Conservation (phyloP, 495 filamentous ascomycete species). For the Xylaria acuta region DNA sequence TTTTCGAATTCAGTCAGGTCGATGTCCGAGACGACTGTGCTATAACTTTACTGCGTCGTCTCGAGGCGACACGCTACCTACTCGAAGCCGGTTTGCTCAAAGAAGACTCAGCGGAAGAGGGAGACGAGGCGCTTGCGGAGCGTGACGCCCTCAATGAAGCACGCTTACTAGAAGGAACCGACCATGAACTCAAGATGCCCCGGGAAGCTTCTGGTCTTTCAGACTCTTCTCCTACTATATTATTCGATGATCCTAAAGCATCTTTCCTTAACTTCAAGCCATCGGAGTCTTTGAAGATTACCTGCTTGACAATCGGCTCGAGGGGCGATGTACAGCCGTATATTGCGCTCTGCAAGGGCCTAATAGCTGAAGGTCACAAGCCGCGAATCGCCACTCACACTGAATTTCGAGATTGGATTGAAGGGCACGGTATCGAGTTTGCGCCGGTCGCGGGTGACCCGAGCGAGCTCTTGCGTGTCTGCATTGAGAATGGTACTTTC, state of each 20-base stretch:
- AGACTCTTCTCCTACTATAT: slow-evolving; percentile 69
- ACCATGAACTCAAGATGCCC: slow-evolving; percentile 64
- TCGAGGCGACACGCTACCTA: slow-evolving; percentile 76
- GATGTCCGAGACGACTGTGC: slow-evolving; percentile 88
- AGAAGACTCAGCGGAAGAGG: slow-evolving; percentile 71
- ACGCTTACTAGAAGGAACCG: slow-evolving; percentile 64
- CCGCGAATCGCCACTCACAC: slow-evolving; percentile 89
- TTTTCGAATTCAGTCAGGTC: slow-evolving; percentile 86
- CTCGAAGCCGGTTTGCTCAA: slow-evolving; percentile 73
- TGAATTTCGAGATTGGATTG: slow-evolving; percentile 89
- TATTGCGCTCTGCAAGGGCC: slow-evolving; percentile 91
- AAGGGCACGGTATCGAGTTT: slow-evolving; percentile 92
- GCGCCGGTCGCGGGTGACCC: slow-evolving; percentile 87
- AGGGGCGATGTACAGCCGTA: slow-evolving; percentile 97
- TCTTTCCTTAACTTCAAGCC: slow-evolving; percentile 97
- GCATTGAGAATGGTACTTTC: slow-evolving; percentile 97
- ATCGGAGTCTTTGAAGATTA: slow-evolving; percentile 78
- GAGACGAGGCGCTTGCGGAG: slow-evolving; percentile 80
- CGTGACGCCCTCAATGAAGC: slow-evolving; percentile 83
- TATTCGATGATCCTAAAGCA: slow-evolving; percentile 90
- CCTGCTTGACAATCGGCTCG: slow-evolving; percentile 94
- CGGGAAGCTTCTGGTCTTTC: slow-evolving; percentile 56
- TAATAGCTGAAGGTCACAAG: slow-evolving; percentile 85
- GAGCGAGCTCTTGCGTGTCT: slow-evolving; percentile 91
- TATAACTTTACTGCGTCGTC: slow-evolving; percentile 74